Base-by-base conservation (phyloP, 1,139 yeast genomes). In the Diutina rugosa region DNA sequence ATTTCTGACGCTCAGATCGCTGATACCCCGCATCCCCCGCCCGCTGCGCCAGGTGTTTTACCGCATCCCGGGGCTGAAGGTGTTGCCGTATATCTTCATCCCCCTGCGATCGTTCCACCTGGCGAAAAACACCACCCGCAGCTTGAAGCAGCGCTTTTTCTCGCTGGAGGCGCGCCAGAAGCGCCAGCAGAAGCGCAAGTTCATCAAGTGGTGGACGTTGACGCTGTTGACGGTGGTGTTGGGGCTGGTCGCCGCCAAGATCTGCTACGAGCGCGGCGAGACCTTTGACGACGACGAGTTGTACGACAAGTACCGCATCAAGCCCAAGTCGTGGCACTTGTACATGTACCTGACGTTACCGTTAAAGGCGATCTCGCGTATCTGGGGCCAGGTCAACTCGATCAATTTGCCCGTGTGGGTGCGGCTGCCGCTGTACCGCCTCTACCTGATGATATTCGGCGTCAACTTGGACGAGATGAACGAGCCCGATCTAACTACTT, bases 341-440 rank as follows among this genome's bases (percentile, higher is more conserved):
- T 90, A 89, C 65, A 87, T 95, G 29, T 91, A 93, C 69, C 84
- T 91, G 5, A 87, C 97, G 1, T 76, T 95, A 51, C 99, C 99
- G 1, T 78, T 95, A 65, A 90, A 93, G 66, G 89, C 97, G 5
- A 78, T 90, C 55, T 90, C 97, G 0, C 79, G 99, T 59, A 72
- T 91, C 55, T 95, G 99, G 99, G 99, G 99, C 35, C 82, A 81
- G 63, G 81, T 93, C 59, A 93, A 95, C 68, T 85, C 85, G 58
- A 79, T 91, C 55, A 84, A 83, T 55, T 76, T 95, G 61, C 99
- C 99, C 0, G 79, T 84, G 18, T 90, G 97, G 95, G 68, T 93
- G 63, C 80, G 99, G 64, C 82, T 80, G 32, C 96, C 96, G 21
- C 85, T 96, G 4, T 95, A 79, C 71, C 79, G 77, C 64, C 75